Evolutionary conservation across 1,284 basidiomycete species (phyloP), one percentile per base, ranked within the genome.

Genomic region (Puccinia hordei): DNA sequence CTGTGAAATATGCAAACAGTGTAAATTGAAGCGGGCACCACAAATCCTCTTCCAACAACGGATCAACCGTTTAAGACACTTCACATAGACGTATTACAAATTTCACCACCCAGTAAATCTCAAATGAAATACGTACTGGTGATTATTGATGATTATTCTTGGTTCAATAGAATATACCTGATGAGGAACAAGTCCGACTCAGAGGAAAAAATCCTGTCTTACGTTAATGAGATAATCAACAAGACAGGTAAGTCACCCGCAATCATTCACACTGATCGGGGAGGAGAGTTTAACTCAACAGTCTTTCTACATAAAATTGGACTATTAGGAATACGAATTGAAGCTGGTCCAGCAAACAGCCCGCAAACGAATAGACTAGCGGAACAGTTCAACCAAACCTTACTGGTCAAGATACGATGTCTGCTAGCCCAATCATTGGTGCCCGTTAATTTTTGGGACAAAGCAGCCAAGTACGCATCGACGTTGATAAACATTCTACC

Each of bases 71-170:
- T n/a, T n/a, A n/a, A n/a, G n/a, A n/a, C n/a, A n/a, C n/a, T n/a
- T n/a, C n/a, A n/a, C n/a, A n/a, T n/a, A n/a, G n/a, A n/a, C n/a
- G n/a, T n/a, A n/a, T n/a, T 73, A 30, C 46, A 73, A 55, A 73
- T 55, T 27, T 30, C 51, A 5, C 71, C 71, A 1, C 8, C 10
- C 19, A 30, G 19, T 33, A 13, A 46, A 15, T 17, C 27, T 19
- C 15, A 24, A 10, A 3, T 53, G 9, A n/a, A 55, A 35, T 73
- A 55, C 51, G 17, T 73, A 8, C 27, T 73, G 1, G 71, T 73
- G 13, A 12, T 73, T 1, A 55, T 73, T 38, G 71, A 73, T 30
- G 49, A 73, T 73, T 73, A 51, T 19, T 53, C 46, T n/a, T n/a
- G n/a, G n/a, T n/a, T n/a, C n/a, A n/a, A n/a, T n/a, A n/a, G n/a